Evolutionary conservation across 2,329 filamentous ascomycete species (phyloP).

Genomic region (Aureobasidium mangrovei): DNA sequence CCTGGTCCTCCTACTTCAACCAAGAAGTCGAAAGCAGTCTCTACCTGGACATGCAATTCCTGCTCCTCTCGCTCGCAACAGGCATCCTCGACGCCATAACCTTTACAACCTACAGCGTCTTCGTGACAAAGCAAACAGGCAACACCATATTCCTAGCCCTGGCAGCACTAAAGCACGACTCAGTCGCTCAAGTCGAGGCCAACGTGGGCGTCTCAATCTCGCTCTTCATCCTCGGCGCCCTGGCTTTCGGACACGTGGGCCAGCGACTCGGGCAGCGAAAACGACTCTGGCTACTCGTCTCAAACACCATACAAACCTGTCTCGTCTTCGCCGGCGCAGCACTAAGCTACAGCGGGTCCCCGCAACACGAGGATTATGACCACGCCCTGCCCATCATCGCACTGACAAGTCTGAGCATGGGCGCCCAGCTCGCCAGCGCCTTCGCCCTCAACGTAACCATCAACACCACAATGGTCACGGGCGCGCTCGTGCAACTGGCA

Average conservation of each 20-base stretch:
- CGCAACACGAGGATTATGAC: slow-evolving; percentile 9
- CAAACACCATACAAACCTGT: slow-evolving; percentile 20
- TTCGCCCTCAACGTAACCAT: slow-evolving; percentile 21
- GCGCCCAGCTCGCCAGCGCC: slow-evolving; percentile 22
- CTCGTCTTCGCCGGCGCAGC: slow-evolving; percentile 21
- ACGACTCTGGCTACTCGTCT: slow-evolving; percentile 22
- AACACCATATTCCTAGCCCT: slow-evolving; percentile 55
- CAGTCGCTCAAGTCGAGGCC: slow-evolving; percentile 11
- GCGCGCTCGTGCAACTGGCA: slow-evolving; percentile 22
- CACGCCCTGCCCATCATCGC: slow-evolving; percentile 19
- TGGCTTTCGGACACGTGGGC: slow-evolving; percentile 22
- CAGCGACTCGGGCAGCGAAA: slow-evolving; percentile 20
- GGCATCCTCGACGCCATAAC: slow-evolving; percentile 41
- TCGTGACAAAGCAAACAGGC: slow-evolving; percentile 57
- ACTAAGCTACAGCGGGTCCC: slow-evolving; percentile 18
- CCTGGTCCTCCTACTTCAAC: slow-evolving; percentile 14
- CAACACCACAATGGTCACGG: slow-evolving; percentile 26
- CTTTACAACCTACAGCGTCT: slow-evolving; percentile 54
- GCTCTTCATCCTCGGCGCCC: slow-evolving; percentile 21
- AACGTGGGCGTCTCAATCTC: slow-evolving; percentile 21
- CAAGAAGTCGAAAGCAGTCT: slow-evolving; percentile 22
- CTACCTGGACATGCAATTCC: slow-evolving; percentile 21
- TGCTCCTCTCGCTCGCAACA: slow-evolving; percentile 21
- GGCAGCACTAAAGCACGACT: slow-evolving; percentile 15
- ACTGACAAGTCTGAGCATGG: slow-evolving; percentile 18